A percentile compares a stretch with the other conserved stretches of the same genome.
phyloP scores from a whole-genome alignment of 257 asterid species.

The Solanum chilense region DNA sequence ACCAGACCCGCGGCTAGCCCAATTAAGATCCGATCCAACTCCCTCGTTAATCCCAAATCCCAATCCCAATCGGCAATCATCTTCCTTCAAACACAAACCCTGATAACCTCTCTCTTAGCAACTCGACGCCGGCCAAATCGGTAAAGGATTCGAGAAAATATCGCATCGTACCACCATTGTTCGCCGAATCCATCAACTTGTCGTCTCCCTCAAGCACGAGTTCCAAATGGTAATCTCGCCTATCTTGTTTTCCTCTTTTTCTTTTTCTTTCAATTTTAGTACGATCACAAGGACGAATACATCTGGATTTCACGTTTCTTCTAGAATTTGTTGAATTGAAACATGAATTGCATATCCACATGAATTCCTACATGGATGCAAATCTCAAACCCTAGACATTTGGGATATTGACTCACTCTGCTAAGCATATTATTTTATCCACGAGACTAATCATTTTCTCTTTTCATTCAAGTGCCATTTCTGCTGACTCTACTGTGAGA shows the following conservation, averaged over 20 bases:
- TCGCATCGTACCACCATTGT: background rate
- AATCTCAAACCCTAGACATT: background rate
- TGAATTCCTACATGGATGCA: background rate
- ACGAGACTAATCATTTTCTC: background rate
- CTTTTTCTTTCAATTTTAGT: background rate
- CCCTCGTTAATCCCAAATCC: background rate
- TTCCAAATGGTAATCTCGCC: background rate
- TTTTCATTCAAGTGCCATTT: background rate
- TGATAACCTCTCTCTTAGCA: background rate
- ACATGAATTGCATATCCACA: background rate
- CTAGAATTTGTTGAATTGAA: background rate
- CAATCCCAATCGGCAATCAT: background rate
- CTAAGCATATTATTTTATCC: background rate
- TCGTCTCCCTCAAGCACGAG: background rate
- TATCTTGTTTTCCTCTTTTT: background rate
- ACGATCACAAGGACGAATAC: background rate
- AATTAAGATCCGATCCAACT: background rate
- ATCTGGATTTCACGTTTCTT: background rate
- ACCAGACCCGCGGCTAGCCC: background rate
- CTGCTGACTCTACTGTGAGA: background rate
- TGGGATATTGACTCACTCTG: background rate
- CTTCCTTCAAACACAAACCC: background rate
- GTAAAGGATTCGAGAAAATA: background rate
- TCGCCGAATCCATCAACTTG: background rate
- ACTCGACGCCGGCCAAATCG: background rate